Percentiles rank a stretch among this genome's conserved stretches.
Conservation (phyloP, 495 filamentous ascomycete genomes). For the Xylaria castorea region DNA sequence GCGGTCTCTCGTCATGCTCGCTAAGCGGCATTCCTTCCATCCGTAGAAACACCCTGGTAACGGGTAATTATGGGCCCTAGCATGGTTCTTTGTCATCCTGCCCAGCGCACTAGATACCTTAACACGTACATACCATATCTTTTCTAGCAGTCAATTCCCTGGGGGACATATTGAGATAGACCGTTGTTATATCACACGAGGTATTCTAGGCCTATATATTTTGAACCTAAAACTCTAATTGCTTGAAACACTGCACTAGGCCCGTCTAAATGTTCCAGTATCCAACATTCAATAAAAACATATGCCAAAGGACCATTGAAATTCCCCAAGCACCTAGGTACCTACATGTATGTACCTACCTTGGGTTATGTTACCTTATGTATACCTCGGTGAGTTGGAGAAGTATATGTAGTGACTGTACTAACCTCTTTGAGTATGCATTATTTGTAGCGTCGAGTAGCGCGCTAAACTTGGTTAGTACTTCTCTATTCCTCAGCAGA, state of each 20-base stretch:
- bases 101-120: not conserved
- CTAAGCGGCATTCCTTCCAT: constrained; percentile 14
- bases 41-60: not conserved
- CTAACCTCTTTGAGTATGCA: not conserved
- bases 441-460: not conserved
- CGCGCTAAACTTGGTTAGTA: not conserved
- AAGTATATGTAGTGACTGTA: no score
- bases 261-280: not conserved
- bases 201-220: not conserved
- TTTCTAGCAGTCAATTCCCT: not conserved
- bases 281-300: not conserved
- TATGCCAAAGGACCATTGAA: not conserved
- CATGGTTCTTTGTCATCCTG: not conserved
- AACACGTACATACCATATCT: not conserved
- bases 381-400: not conserved
- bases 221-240: not conserved
- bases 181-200: not conserved
- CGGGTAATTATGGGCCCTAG: constrained; percentile 10
- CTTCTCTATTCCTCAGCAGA: constrained; percentile 10
- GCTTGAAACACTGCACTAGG: not conserved
- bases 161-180: not conserved
- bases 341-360: not conserved
- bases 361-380: no score
- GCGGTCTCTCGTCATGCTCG: constrained; percentile 4
- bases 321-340: not conserved